These are phyloP conservation scores for Orbilia brochopaga DNA, from an alignment of 2,329 filamentous ascomycete genomes.

Conservation along the genomic window DNA sequence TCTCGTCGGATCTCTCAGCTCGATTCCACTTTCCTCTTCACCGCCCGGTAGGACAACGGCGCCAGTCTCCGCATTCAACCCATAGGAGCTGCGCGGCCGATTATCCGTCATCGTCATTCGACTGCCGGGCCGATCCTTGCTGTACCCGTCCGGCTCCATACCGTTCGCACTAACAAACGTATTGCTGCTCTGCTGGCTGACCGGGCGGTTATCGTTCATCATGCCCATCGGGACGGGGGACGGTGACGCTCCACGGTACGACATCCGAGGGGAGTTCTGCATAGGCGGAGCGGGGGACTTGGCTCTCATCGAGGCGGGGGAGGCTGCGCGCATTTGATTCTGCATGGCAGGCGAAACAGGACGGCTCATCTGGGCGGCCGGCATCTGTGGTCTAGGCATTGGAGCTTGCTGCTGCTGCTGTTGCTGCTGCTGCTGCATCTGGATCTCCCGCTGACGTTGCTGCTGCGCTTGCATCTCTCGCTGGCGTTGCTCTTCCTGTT, in stretches of 20 bases:
- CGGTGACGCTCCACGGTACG: conserved; percentile 35
- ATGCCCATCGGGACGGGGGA: conserved; percentile 35
- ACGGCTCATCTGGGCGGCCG: conserved; percentile 41
- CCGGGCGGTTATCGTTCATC: conserved; percentile 49
- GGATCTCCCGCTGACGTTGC: conserved; percentile 33
- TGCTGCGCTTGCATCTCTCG: conserved; percentile 38
- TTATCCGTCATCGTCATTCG: conserved; percentile 37
- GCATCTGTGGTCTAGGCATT: conserved; percentile 48
- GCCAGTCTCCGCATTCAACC: conserved; percentile 53
- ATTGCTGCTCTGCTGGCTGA: conserved; percentile 50
- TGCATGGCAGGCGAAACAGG: conserved; percentile 44
- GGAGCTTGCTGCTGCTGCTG: conserved; percentile 44
- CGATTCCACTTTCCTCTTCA: conserved; percentile 62
- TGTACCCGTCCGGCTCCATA: conserved; percentile 30
- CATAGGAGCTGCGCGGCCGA: conserved; percentile 41
- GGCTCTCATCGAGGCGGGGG: conserved; percentile 41
- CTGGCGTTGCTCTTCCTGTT: conserved; percentile 47
- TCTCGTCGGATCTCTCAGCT: conserved; percentile 82
- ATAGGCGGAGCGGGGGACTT: conserved; percentile 35
- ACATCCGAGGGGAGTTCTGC: conserved; percentile 49
- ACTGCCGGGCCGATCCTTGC: conserved; percentile 27
- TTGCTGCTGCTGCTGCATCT: conserved; percentile 31
- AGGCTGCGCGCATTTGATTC: conserved; percentile 43
- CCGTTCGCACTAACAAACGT: conserved; percentile 48
- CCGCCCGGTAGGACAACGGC: conserved; percentile 62